Percentiles rank a stretch among this genome's conserved stretches.
These are phyloP conservation scores for Colletotrichum filicis DNA, from an alignment of 2,329 filamentous ascomycete genomes.

Conservation along the genomic window DNA sequence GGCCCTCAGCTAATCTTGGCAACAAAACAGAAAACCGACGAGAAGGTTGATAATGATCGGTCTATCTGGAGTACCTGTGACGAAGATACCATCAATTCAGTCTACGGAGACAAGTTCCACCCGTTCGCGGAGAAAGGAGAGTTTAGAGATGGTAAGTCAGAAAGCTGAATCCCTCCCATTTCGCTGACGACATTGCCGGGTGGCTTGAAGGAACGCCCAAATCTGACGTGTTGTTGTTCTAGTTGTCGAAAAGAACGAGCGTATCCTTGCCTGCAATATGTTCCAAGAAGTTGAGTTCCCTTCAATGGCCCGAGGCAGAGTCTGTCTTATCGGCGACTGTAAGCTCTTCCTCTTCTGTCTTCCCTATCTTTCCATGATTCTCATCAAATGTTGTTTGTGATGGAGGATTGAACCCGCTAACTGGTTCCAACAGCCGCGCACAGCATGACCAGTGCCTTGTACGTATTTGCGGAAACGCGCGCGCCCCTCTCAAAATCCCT, in stretches of 20 bases:
- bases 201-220: neutral
- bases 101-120: slow-evolving; percentile 36
- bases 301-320: slow-evolving; percentile 34
- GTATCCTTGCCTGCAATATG: slow-evolving; percentile 36
- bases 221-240: neutral
- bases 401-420: neutral
- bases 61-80: slow-evolving; percentile 30
- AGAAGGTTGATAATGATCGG: neutral
- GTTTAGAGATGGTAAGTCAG: slow-evolving; percentile 15
- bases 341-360: neutral
- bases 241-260: slow-evolving; percentile 37
- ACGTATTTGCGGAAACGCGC: neutral
- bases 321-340: slow-evolving; percentile 38
- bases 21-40: neutral
- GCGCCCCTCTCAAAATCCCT: neutral
- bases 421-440: slow-evolving; percentile 34
- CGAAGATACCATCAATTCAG: slow-evolving; percentile 30
- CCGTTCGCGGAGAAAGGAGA: slow-evolving; percentile 35
- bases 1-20: neutral
- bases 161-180: neutral
- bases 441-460: slow-evolving; percentile 35
- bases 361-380: neutral
- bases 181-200: neutral
- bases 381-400: neutral
- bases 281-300: slow-evolving; percentile 38